Percentiles rank a stretch among this genome's conserved stretches.
These are phyloP conservation scores for Candolleomyces eurysporus DNA, from an alignment of 768 basidiomycete species.

Conservation along the genomic window DNA sequence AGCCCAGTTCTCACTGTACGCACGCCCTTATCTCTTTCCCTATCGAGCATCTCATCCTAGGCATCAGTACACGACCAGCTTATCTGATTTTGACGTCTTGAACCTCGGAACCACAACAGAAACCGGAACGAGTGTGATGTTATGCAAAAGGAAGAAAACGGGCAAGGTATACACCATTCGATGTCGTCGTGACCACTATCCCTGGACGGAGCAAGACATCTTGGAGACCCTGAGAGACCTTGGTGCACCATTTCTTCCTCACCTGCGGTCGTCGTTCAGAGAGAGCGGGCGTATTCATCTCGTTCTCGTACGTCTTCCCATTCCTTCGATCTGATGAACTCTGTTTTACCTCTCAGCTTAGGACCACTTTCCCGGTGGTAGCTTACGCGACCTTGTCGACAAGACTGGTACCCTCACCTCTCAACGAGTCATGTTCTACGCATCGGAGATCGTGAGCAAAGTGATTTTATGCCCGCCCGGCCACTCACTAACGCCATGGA, in stretches of 20 bases:
- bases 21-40: neutral
- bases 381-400: slow-evolving; percentile 2
- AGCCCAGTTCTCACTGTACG: slow-evolving; percentile 17
- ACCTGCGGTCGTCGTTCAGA: slow-evolving; percentile 39
- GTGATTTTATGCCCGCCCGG: slow-evolving; percentile 10
- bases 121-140: slow-evolving; percentile 3
- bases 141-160: slow-evolving; percentile 17
- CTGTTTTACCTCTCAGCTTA: slow-evolving; percentile 2
- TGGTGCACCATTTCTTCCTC: slow-evolving; percentile 35
- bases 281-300: slow-evolving; percentile 37
- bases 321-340: neutral
- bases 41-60: neutral
- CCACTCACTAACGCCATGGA: neutral
- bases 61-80: slow-evolving; percentile 17
- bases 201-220: slow-evolving; percentile 31
- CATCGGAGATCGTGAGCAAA: slow-evolving; percentile 43
- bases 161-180: slow-evolving; percentile 28
- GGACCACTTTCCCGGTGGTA: slow-evolving; percentile 18
- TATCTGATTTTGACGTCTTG: slow-evolving; percentile 35
- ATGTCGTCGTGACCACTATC: slow-evolving; percentile 19
- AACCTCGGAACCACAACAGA: slow-evolving; percentile 13
- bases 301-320: slow-evolving; percentile 33
- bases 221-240: slow-evolving; percentile 34
- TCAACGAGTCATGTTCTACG: slow-evolving; percentile 39
- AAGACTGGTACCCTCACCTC: slow-evolving; percentile 20